A percentile compares a stretch with the other conserved stretches of the same genome.
Evolutionary conservation across 176 grass and related monocot genomes (phyloP).

Genomic region (Bonia amplexicaulis): DNA sequence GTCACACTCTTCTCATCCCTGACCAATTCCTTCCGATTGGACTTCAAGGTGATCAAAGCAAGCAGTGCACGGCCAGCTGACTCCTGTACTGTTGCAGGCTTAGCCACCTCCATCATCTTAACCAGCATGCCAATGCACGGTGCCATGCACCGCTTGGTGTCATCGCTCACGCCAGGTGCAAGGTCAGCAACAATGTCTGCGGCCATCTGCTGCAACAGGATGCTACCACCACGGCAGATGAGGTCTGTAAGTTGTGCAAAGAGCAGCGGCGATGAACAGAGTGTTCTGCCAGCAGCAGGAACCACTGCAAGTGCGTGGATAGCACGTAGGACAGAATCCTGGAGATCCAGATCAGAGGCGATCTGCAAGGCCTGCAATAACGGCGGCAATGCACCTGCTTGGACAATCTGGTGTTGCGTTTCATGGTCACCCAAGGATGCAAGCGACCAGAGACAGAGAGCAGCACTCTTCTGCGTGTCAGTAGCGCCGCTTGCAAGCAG

Average conservation of each 20-base stretch:
- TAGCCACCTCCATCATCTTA: slow-evolving; percentile 75
- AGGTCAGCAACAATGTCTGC: slow-evolving; percentile 58
- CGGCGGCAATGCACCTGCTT: slow-evolving; percentile 53
- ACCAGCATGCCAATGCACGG: slow-evolving; percentile 50
- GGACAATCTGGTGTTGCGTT: slow-evolving; percentile 53
- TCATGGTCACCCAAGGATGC: slow-evolving; percentile 51
- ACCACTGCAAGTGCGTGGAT: slow-evolving; percentile 52
- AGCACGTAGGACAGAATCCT: slow-evolving; percentile 45
- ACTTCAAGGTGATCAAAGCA: slow-evolving; percentile 54
- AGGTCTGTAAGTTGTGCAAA: slow-evolving; percentile 65
- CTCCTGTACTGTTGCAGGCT: slow-evolving; percentile 68
- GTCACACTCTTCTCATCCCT: slow-evolving; percentile 73
- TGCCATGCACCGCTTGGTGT: slow-evolving; percentile 59
- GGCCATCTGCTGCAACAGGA: slow-evolving; percentile 53
- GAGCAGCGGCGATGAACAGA: slow-evolving; percentile 60
- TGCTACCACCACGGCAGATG: slow-evolving; percentile 44
- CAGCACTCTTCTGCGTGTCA: slow-evolving; percentile 50
- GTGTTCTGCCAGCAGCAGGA: slow-evolving; percentile 46
- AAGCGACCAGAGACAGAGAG: slow-evolving; percentile 57
- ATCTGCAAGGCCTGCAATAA: slow-evolving; percentile 59
- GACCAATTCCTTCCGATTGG: slow-evolving; percentile 60
- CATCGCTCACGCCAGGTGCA: slow-evolving; percentile 40
- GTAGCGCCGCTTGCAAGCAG: slow-evolving; percentile 40
- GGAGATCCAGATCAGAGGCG: slow-evolving; percentile 52
- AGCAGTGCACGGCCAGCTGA: slow-evolving; percentile 52